Evolutionary conservation across 2,329 filamentous ascomycete genomes (phyloP).

Genomic region (Xenosphaeropsis pyriputrescens): DNA sequence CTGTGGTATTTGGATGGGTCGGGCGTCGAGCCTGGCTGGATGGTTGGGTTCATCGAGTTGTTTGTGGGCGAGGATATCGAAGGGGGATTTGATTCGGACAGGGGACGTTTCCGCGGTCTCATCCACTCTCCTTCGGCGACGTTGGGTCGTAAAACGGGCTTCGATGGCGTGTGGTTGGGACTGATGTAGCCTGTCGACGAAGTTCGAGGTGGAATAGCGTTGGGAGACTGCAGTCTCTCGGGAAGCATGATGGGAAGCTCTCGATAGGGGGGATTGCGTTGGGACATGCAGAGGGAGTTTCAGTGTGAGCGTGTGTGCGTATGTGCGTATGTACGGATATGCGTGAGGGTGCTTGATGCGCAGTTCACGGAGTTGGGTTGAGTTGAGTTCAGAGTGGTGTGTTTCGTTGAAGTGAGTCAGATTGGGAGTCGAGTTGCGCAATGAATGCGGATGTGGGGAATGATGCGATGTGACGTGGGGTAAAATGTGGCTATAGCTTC

Average conservation of each 20-base stretch:
- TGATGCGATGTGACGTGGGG: background rate
- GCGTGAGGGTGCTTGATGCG: background rate
- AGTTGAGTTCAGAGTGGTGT: no score
- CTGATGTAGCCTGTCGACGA: constrained; percentile 43
- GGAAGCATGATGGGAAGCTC: constrained; percentile 1
- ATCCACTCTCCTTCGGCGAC: constrained; percentile 50
- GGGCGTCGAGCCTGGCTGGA: constrained; percentile 7
- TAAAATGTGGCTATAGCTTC: no score
- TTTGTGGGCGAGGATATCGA: background rate
- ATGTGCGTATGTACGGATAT: background rate
- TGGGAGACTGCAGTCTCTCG: constrained; percentile 31
- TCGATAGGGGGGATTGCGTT: background rate
- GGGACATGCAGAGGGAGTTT: background rate
- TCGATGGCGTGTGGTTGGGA: constrained; percentile 10
- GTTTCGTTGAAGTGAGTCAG: background rate
- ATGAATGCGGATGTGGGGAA: background rate
- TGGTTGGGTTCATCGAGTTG: constrained; percentile 9
- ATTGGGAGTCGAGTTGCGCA: background rate
- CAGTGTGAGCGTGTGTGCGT: background rate
- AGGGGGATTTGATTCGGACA: background rate
- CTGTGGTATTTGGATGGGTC: constrained; percentile 13
- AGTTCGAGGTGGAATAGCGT: constrained; percentile 57
- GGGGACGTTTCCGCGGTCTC: constrained; percentile 20
- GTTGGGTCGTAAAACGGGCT: constrained; percentile 28
- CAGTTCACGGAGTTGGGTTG: background rate